A percentile compares a stretch with the other conserved stretches of the same genome.
Evolutionary conservation across 768 basidiomycete genomes (phyloP).

Genomic region (Zangia roseola): DNA sequence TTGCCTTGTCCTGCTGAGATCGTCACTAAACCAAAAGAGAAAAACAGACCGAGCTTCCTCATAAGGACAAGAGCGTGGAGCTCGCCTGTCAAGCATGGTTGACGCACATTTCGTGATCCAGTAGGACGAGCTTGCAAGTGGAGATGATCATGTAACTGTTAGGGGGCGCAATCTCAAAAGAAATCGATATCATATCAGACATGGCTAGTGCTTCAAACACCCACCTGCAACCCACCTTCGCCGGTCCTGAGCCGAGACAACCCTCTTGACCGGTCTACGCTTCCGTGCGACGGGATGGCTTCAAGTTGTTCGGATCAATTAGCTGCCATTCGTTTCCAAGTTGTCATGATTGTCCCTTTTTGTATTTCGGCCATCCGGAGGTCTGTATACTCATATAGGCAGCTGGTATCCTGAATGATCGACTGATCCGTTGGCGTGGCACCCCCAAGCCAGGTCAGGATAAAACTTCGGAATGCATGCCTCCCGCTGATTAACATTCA

Average conservation of each 20-base stretch:
- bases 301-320: constrained; percentile 66
- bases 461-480: neutral
- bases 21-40: no score
- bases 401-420: neutral
- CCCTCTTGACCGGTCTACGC: constrained; percentile 70
- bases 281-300: no score
- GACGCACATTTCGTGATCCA: constrained; percentile 1
- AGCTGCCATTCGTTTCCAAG: constrained; percentile 12
- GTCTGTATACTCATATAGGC: neutral
- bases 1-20: no score
- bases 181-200: constrained; percentile 70
- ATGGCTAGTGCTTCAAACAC: constrained; percentile 88
- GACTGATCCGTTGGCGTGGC: neutral
- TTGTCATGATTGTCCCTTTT: neutral
- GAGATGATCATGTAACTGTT: constrained; percentile 96
- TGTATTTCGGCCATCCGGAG: neutral
- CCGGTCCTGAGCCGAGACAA: constrained; percentile 68
- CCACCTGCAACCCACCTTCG: constrained; percentile 58
- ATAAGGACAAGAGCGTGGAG: no score
- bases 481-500: no score
- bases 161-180: constrained; percentile 77
- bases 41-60: no score
- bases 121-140: constrained; percentile 97
- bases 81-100: no score
- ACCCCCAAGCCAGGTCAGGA: neutral